Conservation (phyloP, 2,329 filamentous ascomycete genomes). For the Fusarium haematococcum region DNA sequence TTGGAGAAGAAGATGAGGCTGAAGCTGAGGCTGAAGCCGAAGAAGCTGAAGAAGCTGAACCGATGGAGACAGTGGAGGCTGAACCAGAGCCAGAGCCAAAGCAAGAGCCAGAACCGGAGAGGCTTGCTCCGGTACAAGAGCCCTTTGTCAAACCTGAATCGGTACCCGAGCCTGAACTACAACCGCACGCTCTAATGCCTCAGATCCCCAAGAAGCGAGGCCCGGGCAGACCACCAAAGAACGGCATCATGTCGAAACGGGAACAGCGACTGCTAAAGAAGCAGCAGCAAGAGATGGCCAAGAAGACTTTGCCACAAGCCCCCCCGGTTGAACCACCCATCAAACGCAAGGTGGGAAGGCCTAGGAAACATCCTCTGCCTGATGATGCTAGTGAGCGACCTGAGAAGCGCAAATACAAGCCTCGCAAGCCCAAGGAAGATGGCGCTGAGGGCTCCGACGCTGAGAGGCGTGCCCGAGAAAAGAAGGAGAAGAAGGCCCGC, state of each 20-base stretch:
- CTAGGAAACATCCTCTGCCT: conserved; percentile 71
- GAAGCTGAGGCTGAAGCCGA: conserved; percentile 36
- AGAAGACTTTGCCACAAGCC: conserved; percentile 62
- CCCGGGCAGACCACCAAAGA: conserved; percentile 84
- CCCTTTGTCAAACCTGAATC: conserved; percentile 46
- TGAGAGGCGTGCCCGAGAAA: conserved; percentile 67
- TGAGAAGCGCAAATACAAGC: conserved; percentile 76
- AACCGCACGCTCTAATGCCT: conserved; percentile 53
- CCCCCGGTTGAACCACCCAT: conserved; percentile 62
- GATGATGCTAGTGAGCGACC: conserved; percentile 65
- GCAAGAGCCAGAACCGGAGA: conserved; percentile 45
- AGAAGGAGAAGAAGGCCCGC: conserved; percentile 69
- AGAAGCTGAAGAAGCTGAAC: conserved; percentile 43
- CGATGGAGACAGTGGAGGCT: conserved; percentile 34
- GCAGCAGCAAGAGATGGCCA: conserved; percentile 59
- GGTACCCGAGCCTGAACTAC: conserved; percentile 24
- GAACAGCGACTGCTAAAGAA: conserved; percentile 75
- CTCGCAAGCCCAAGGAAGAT: conserved; percentile 67
- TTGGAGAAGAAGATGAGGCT: conserved; percentile 52
- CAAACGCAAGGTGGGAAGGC: conserved; percentile 75
- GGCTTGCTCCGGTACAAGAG: conserved; percentile 39
- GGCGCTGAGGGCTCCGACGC: conserved; percentile 67
- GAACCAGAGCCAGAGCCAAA: conserved; percentile 47
- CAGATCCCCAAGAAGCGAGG: conserved; percentile 75
- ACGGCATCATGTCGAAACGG: conserved; percentile 85